Evolutionary conservation across 2,329 filamentous ascomycete species (phyloP).

Genomic region (Pseudogymnoascus sp.): DNA sequence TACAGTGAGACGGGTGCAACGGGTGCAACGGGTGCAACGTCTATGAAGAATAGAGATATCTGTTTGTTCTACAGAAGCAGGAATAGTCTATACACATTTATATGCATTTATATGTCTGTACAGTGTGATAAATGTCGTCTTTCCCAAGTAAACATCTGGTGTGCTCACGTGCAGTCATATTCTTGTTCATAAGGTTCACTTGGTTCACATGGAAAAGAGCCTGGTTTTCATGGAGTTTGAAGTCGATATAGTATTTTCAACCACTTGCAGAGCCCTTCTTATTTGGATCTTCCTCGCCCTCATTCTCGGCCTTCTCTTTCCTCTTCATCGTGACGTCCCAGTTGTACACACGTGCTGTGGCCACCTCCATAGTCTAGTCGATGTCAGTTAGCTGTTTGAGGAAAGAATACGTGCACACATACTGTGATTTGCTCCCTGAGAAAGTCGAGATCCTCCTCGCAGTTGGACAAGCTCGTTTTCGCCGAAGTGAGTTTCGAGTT

Average conservation of each 20-base stretch:
- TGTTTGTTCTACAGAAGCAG: neutral
- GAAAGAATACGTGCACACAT: constrained; percentile 28
- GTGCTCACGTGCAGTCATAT: neutral
- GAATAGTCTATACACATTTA: neutral
- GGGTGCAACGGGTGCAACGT: too few relatives aligned
- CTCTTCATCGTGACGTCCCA: constrained; percentile 96
- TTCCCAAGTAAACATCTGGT: neutral
- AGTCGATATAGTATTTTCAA: constrained; percentile 11
- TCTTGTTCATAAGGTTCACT: neutral
- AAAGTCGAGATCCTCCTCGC: constrained; percentile 94
- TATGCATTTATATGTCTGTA: neutral
- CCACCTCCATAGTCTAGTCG: constrained; percentile 85
- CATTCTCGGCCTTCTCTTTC: constrained; percentile 72
- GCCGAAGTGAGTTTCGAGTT: constrained; percentile 70
- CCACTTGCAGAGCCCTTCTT: constrained; percentile 28
- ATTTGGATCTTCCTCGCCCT: constrained; percentile 26
- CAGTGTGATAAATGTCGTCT: neutral
- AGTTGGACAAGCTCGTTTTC: constrained; percentile 72
- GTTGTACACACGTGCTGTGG: constrained; percentile 95
- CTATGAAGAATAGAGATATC: neutral
- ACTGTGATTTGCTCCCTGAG: constrained; percentile 94
- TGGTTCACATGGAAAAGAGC: neutral
- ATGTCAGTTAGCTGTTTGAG: neutral
- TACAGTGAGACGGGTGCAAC: neutral
- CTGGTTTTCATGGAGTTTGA: neutral